Evolutionary conservation across 2,329 filamentous ascomycete species (phyloP).

Genomic region (Penicillium sp.): DNA sequence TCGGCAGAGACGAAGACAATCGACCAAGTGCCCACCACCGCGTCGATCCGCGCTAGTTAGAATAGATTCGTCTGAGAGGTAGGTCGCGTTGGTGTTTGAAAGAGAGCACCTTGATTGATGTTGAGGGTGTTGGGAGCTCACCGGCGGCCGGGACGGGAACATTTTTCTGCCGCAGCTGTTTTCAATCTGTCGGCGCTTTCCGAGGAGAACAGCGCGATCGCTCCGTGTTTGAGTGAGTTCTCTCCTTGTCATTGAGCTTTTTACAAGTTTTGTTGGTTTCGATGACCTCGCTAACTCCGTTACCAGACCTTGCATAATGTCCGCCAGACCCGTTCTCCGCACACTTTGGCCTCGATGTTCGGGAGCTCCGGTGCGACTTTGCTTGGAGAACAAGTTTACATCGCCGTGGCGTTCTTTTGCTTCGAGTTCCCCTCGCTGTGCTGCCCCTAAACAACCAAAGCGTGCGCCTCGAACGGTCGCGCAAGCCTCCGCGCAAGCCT

Average conservation of each 20-base stretch:
- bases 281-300: slow-evolving; percentile 13
- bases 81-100: slow-evolving; percentile 8
- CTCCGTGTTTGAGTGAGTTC: slow-evolving; percentile 15
- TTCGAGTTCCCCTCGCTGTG: slow-evolving; percentile 26
- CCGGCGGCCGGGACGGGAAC: slow-evolving; percentile 40
- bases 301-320: slow-evolving; percentile 26
- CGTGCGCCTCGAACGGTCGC: not conserved
- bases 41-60: slow-evolving; percentile 18
- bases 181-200: slow-evolving; percentile 21
- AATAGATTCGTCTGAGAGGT: slow-evolving; percentile 11
- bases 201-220: slow-evolving; percentile 25
- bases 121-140: slow-evolving; percentile 41
- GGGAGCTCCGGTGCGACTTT: slow-evolving; percentile 14
- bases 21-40: slow-evolving; percentile 29
- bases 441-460: slow-evolving; percentile 15
- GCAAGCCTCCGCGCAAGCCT: not conserved
- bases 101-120: slow-evolving; percentile 19
- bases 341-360: slow-evolving; percentile 28
- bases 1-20: slow-evolving; percentile 22
- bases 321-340: slow-evolving; percentile 29
- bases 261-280: not conserved
- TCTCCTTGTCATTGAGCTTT: not conserved
- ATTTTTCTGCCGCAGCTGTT: slow-evolving; percentile 39
- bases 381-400: slow-evolving; percentile 10
- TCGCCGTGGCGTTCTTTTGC: slow-evolving; percentile 31